phyloP scores from a whole-genome alignment of 2,329 filamentous ascomycete species.

The Alternaria ethzedia region DNA sequence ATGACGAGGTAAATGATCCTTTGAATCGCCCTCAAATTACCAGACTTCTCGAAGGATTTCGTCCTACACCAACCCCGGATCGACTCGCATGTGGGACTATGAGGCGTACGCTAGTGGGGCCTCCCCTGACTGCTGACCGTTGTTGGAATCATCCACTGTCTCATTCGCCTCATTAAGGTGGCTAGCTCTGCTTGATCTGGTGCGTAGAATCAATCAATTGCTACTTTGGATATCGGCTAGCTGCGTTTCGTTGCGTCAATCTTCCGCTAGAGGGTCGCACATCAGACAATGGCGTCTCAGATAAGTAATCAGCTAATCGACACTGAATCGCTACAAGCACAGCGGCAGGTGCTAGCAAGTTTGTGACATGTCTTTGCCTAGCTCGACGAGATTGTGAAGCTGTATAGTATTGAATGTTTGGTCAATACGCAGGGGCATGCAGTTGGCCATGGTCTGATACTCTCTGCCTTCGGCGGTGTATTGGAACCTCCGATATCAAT shows the following conservation, averaged over 20 bases:
- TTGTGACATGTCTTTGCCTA: not conserved
- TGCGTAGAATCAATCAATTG: constrained; percentile 9
- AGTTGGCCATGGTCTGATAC: not conserved
- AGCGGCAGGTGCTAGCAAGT: not conserved
- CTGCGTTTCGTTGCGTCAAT: not conserved
- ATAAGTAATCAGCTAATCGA: not conserved
- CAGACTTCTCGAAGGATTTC: constrained; percentile 14
- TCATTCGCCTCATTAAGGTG: constrained; percentile 9
- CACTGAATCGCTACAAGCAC: not conserved
- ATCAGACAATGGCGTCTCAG: not conserved
- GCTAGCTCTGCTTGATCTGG: not conserved
- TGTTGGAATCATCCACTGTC: constrained; percentile 7
- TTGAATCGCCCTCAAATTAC: constrained; percentile 1
- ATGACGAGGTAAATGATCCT: not conserved
- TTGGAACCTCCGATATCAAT: not conserved
- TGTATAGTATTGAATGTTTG: not conserved
- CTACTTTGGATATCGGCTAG: constrained; percentile 10
- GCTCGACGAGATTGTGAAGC: not conserved
- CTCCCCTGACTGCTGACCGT: constrained; percentile 17
- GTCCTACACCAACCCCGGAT: constrained; percentile 19
- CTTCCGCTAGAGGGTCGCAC: not conserved
- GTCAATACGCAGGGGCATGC: not conserved
- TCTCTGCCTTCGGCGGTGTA: not conserved
- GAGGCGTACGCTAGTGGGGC: constrained; percentile 35
- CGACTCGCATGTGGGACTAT: constrained; percentile 34